Base-by-base conservation (phyloP, 2,329 filamentous ascomycete species). In the Monosporascus sp. region DNA sequence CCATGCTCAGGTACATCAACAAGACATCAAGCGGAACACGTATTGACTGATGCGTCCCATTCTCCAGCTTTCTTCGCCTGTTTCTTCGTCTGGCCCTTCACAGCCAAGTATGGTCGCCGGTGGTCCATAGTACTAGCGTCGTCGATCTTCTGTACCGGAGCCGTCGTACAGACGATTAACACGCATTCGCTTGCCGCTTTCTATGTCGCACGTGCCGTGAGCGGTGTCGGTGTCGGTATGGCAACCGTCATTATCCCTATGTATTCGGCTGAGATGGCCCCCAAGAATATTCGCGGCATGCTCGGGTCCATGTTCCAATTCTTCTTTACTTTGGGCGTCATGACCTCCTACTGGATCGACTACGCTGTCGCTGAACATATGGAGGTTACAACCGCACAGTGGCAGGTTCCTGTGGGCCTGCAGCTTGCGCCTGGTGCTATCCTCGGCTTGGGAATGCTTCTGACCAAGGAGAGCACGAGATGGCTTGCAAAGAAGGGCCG, bases 341-440 rank as follows among this genome's bases (percentile, higher is more conserved):
- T 79, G 45, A 67, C 71, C 0, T 77, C 74, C 4, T 81, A 81
- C 62, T 81, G 78, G 76, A 69, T 81, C 44, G 77, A 80, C 63
- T 81, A 79, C 52, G 76, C 69, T 17, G 73, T 76, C 5, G 60
- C 66, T 2, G 63, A 64, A 37, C 60, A 67, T 52, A 65, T 74
- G 45, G 47, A 54, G 4, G 52, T 61, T 3, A 53, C 59, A n/a
- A 61, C 68, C 41, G 64, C 64, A 2, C 78, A 82, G 65, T 83
- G 79, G 80, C 79, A 81, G 63, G 73, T 82, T 27, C 79, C 79
- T 1, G 73, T 83, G 51, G 78, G 75, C 0, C 66, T 82, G 4
- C 78, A 80, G 58, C 67, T 80, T 7, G 63, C 76, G 0, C 76
- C 76, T 0, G 77, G 75, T 0, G 73, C 65, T 1, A 55, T 79